Evolutionary conservation across 306 rosid species (phyloP).

Genomic region (Dryas alaskensis): DNA sequence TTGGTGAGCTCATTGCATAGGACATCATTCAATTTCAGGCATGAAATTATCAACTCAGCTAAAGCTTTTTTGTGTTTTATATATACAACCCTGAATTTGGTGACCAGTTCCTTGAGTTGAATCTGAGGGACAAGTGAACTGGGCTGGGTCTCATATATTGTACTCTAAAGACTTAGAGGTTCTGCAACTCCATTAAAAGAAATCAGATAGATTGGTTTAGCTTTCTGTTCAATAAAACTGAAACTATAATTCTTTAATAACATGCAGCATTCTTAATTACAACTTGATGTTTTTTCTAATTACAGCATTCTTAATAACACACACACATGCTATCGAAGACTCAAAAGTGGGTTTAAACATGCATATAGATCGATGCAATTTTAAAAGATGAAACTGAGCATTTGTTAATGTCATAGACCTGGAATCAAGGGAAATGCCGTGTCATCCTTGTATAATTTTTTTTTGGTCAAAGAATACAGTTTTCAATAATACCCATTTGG

Average conservation of each 20-base stretch:
- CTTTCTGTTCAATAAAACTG: neutral
- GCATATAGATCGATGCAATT: neutral
- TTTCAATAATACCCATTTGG: conserved; percentile 3
- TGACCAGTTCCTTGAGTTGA: neutral
- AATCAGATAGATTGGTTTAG: neutral
- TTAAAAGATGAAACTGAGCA: neutral
- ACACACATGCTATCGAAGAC: conserved; percentile 15
- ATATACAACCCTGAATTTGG: neutral
- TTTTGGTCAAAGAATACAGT: conserved; percentile 10
- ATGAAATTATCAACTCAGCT: neutral
- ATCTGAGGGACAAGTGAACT: neutral
- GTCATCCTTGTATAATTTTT: neutral
- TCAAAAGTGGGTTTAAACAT: neutral
- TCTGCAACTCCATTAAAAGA: no score
- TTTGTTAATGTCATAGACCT: neutral
- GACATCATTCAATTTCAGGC: conserved; percentile 7
- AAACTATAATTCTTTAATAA: neutral
- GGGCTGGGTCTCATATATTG: neutral
- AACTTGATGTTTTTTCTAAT: neutral
- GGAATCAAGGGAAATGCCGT: neutral
- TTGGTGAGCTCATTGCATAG: conserved; percentile 24
- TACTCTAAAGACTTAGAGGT: neutral
- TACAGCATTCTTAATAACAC: neutral
- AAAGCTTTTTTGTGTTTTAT: neutral
- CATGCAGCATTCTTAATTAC: neutral